Evolutionary conservation across 2,329 filamentous ascomycete genomes (phyloP).

Genomic region (Elsinoe batatas): DNA sequence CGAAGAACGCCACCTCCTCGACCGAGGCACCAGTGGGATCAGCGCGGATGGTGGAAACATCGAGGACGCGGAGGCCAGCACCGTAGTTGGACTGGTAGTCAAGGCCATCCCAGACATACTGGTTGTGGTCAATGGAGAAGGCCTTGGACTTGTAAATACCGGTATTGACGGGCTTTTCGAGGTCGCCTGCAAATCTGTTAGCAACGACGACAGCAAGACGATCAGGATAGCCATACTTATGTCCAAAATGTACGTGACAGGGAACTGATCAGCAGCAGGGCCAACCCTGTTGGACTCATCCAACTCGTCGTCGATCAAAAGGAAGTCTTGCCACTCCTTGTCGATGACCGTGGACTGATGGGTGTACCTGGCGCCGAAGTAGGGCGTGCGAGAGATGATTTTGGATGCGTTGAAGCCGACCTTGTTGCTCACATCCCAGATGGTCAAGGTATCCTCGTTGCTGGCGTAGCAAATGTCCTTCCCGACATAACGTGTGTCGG

Average conservation of each 20-base stretch:
- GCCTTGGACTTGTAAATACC: slow-evolving; percentile 30
- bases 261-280: slow-evolving; percentile 34
- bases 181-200: no score
- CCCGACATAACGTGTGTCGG: slow-evolving; percentile 36
- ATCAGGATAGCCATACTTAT: no score
- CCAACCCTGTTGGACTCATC: slow-evolving; percentile 38
- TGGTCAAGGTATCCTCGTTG: slow-evolving; percentile 38
- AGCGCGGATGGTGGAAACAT: slow-evolving; percentile 28
- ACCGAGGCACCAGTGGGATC: slow-evolving; percentile 39
- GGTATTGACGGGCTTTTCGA: slow-evolving; percentile 34
- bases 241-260: slow-evolving; percentile 42
- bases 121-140: slow-evolving; percentile 34
- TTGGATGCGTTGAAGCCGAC: slow-evolving; percentile 22
- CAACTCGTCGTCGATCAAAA: slow-evolving; percentile 45
- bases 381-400: slow-evolving; percentile 41
- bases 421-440: slow-evolving; percentile 40
- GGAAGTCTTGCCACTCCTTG: slow-evolving; percentile 34
- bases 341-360: slow-evolving; percentile 47
- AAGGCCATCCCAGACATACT: slow-evolving; percentile 30
- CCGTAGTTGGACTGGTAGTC: slow-evolving; percentile 32
- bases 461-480: slow-evolving; percentile 44
- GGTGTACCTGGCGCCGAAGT: slow-evolving; percentile 41
- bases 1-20: slow-evolving; percentile 42
- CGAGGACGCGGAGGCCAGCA: slow-evolving; percentile 27
- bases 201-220: no score